These are phyloP conservation scores for Hippophae tibetana DNA, from an alignment of 306 rosid genomes.

Conservation along the genomic window DNA sequence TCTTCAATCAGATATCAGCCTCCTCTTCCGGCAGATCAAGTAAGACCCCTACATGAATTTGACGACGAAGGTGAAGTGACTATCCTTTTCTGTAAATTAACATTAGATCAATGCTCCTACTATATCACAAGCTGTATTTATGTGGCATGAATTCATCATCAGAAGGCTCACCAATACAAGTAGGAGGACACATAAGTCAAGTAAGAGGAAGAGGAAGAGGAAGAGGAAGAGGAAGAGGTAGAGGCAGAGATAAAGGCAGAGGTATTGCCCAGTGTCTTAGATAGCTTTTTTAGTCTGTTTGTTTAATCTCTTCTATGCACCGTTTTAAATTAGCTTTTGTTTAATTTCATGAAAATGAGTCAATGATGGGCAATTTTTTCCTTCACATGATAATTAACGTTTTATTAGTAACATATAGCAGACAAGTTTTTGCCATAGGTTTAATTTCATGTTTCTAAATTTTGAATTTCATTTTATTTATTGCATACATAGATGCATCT, in stretches of 20 bases:
- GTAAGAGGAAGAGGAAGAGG: constrained; percentile 39
- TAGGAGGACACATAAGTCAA: constrained; percentile 32
- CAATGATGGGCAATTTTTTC: not conserved
- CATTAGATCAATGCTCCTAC: constrained; percentile 1
- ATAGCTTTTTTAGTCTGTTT: constrained; percentile 1
- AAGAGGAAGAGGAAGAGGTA: constrained; percentile 67
- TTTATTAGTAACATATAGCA: not conserved
- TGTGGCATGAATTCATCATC: constrained; percentile 19
- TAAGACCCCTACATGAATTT: constrained; percentile 63
- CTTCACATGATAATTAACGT: not conserved
- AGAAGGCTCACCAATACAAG: constrained; percentile 64
- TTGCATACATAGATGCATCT: too few relatives aligned
- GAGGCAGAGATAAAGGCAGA: constrained; percentile 47
- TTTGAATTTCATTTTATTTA: too few relatives aligned
- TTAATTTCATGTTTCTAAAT: too few relatives aligned
- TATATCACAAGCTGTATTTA: not conserved
- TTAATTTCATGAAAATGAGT: not conserved
- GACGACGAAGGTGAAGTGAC: constrained; percentile 52
- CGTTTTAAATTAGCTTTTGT: not conserved
- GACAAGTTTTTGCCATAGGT: not conserved
- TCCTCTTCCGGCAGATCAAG: constrained; percentile 77
- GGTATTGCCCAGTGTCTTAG: constrained; percentile 28
- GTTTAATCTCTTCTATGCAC: not conserved
- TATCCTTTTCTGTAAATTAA: not conserved
- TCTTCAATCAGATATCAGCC: constrained; percentile 53